A percentile compares a stretch with the other conserved stretches of the same genome.
phyloP scores from a whole-genome alignment of 2,329 filamentous ascomycete genomes.

The Gyromitra esculenta region DNA sequence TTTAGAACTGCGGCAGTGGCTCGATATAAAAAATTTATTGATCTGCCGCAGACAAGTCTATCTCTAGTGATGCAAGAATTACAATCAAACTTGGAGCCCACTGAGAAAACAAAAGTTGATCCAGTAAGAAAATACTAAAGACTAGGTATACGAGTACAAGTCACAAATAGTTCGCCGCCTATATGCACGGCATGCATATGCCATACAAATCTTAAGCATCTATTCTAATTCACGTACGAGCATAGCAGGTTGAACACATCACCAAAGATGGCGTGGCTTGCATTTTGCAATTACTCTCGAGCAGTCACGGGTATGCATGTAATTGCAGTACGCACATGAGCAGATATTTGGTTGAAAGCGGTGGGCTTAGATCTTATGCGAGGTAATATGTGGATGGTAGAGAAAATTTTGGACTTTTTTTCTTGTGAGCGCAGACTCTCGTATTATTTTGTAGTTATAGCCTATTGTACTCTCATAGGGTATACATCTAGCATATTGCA shows the following conservation, averaged over 20 bases:
- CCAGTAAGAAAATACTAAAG: background rate
- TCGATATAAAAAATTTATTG: no score
- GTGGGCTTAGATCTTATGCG: no score
- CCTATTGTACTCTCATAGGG: no score
- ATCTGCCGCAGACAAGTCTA: no score
- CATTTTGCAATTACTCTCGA: background rate
- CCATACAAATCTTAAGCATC: background rate
- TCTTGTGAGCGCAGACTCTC: background rate
- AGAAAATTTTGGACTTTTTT: background rate
- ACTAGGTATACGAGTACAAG: background rate
- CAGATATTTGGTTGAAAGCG: background rate
- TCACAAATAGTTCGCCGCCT: background rate
- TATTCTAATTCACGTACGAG: background rate
- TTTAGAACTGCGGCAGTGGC: no score
- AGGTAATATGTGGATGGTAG: background rate
- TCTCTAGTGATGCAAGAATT: no score
- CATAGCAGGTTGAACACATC: background rate
- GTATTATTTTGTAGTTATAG: no score
- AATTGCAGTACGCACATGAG: background rate
- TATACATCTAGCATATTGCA: no score
- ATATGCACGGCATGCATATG: background rate
- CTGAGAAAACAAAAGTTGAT: no score
- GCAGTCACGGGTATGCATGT: background rate
- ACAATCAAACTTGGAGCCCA: no score
- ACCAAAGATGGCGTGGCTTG: slow-evolving; percentile 6